Conservation (phyloP, 2,329 filamentous ascomycete genomes). For the Apiospora malaysiana region DNA sequence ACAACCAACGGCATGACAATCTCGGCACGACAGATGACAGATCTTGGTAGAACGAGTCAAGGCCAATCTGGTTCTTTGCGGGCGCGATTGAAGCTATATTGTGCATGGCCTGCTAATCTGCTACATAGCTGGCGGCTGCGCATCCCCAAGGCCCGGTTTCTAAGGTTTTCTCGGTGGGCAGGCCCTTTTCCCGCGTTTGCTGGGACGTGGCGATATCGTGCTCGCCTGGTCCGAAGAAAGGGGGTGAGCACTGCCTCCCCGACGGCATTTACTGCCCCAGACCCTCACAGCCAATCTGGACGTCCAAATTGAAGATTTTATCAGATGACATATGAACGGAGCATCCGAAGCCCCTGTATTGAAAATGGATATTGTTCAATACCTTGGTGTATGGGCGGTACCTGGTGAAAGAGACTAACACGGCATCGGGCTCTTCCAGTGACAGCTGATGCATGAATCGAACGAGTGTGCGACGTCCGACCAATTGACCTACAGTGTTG, state of each 20-base stretch:
- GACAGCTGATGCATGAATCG: not conserved
- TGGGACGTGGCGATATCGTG: not conserved
- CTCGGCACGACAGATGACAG: not conserved
- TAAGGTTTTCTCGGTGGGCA: not conserved
- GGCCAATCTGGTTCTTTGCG: not conserved
- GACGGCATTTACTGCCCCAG: not conserved
- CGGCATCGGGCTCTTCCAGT: not conserved
- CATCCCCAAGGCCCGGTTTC: not conserved
- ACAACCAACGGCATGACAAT: not conserved
- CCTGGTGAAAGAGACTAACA: not conserved
- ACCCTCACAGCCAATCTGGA: not conserved
- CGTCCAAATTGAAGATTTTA: not conserved
- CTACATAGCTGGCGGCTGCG: too few species aligned
- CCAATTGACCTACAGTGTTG: not conserved
- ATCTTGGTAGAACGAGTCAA: conserved; percentile 6
- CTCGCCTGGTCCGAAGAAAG: not conserved
- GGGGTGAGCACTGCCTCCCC: not conserved
- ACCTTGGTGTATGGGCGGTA: not conserved
- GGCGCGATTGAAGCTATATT: not conserved
- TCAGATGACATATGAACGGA: conserved; percentile 7
- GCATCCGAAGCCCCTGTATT: not conserved
- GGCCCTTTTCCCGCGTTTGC: not conserved
- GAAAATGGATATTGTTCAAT: not conserved
- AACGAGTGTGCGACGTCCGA: conserved; percentile 11
- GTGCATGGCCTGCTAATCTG: not conserved